These are phyloP conservation scores for Firmiana major DNA, from an alignment of 345 rosid species.

Conservation along the genomic window DNA sequence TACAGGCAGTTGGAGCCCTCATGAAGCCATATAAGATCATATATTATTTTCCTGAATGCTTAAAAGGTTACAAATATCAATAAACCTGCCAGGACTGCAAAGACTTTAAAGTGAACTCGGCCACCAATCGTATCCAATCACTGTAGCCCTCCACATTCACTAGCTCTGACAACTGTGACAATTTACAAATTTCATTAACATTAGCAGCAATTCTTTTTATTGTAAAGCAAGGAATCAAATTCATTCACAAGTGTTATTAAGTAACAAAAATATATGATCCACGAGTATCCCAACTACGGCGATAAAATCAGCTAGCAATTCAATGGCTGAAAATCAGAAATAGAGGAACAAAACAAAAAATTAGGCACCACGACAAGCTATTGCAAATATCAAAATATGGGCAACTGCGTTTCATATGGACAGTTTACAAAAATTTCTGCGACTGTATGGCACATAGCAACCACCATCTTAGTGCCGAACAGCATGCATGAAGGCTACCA, in stretches of 20 bases:
- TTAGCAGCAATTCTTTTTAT: conserved; percentile 8
- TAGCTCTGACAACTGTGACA: conserved; percentile 88
- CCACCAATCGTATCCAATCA: conserved; percentile 97
- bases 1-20: neutral
- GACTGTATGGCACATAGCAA: neutral
- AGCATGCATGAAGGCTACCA: conserved; percentile 1
- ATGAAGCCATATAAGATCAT: neutral
- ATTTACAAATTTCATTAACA: conserved; percentile 20
- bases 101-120: conserved; percentile 91
- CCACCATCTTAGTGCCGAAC: neutral
- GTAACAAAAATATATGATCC: neutral
- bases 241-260: neutral
- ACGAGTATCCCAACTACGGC: neutral
- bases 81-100: conserved; percentile 98
- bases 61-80: conserved; percentile 1
- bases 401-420: neutral
- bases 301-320: neutral
- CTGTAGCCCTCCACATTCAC: conserved; percentile 95
- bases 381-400: neutral
- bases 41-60: neutral
- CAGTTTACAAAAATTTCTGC: neutral
- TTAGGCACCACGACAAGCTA: neutral
- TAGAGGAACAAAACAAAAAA: neutral
- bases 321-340: neutral
- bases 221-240: conserved; percentile 3